Evolutionary conservation across 176 grass and related monocot genomes (phyloP), one percentile per base, ranked within the genome.

Genomic region (Microstegium vimineum): DNA sequence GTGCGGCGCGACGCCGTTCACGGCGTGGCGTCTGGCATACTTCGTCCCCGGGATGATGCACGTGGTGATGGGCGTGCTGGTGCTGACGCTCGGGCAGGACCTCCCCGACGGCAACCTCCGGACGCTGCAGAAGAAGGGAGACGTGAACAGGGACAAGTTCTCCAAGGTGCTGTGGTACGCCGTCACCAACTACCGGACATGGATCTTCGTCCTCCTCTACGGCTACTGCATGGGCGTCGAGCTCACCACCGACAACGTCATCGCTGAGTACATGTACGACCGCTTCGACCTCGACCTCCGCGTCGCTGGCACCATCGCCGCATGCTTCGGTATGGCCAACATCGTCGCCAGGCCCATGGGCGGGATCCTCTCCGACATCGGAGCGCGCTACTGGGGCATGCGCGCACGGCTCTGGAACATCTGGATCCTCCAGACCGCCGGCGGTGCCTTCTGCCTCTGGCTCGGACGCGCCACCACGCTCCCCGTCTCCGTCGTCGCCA

Each of bases 251-350:
- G 90, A 94, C 79, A 98, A 98, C n/a, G 88, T 98, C 42, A 98
- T 98, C 63, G 90, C 92, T 3, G 92, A 98, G 84, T 98, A 98
- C 82, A 90, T 74, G 86, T 94, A 76, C 61, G 92, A 98, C 54
- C 86, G 43, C 8, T 98, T 98, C 77, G 75, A 93, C 66, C 90
- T 98, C 3, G 86, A 94, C 71, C 90, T 98, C 7, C 90, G 92
- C 2, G 82, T 74, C 8, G 88, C 95, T 4, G 92, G 95, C 31
- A 93, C 43, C 67, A 94, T 98, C 37, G 95, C 92, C 6, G 95
- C 95, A 4, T 93, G 88, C 77, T 98, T 98, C 17, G 95, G 95
- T 43, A 93, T 98, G 95, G 92, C 95, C 74, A 98, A 98, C 79
- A 10, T 98, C 36, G 79, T 91, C 0, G 86, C 95, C 1, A 79